phyloP scores from a whole-genome alignment of 805 yeast genomes.

The Wickerhamiella azymoides region DNA sequence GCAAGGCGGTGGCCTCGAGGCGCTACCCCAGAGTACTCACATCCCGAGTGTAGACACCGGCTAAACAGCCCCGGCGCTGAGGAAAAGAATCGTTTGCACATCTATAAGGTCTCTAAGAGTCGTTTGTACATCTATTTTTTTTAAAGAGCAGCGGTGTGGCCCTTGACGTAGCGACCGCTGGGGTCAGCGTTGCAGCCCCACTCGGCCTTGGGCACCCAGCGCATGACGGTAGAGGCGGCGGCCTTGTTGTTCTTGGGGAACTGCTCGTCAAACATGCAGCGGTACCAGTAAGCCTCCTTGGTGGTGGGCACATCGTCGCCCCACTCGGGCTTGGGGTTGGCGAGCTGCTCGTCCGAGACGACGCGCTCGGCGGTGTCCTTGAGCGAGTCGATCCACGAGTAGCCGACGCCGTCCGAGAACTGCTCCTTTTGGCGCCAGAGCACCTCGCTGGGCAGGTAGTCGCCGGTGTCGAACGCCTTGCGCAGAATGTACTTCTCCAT shows the following conservation, averaged over 20 bases:
- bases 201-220: conserved; percentile 99
- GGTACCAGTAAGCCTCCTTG: conserved; percentile 98
- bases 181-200: conserved; percentile 99
- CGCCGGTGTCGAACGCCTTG: conserved; percentile 92
- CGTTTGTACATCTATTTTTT: background rate
- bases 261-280: conserved; percentile 86
- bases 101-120: too few species aligned
- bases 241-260: conserved; percentile 78
- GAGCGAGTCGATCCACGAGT: conserved; percentile 97
- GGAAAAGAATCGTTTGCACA: too few species aligned
- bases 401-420: conserved; percentile 98
- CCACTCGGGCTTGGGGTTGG: conserved; percentile 90
- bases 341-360: conserved; percentile 81
- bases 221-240: conserved; percentile 93
- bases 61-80: too few species aligned
- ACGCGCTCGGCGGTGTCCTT: conserved; percentile 86
- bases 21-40: too few species aligned
- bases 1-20: too few species aligned
- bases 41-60: too few species aligned
- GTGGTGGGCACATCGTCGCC: conserved; percentile 90
- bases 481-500: conserved; percentile 94
- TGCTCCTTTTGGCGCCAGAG: conserved; percentile 99
- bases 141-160: conserved; percentile 57
- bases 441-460: conserved; percentile 90
- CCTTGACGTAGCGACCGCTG: conserved; percentile 89